Conservation (phyloP, 768 basidiomycete genomes). For the Hebeloma cylindrosporum region DNA sequence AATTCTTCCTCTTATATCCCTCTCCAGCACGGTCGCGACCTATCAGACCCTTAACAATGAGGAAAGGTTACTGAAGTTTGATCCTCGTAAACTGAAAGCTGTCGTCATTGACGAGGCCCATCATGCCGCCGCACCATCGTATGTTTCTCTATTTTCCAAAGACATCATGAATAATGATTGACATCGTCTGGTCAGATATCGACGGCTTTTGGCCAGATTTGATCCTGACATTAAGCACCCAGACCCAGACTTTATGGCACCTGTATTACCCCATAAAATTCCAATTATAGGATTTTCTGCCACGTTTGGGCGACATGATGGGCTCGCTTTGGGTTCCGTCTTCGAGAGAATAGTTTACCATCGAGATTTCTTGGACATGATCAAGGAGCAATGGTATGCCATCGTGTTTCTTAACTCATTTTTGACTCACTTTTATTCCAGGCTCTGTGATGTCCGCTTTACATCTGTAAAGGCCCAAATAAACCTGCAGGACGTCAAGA, state of each 20-base stretch:
- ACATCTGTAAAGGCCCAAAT: slow-evolving; percentile 79
- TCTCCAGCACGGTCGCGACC: slow-evolving; percentile 78
- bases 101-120: slow-evolving; percentile 93
- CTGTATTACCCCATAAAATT: slow-evolving; percentile 46
- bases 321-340: slow-evolving; percentile 82
- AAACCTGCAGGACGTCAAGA: slow-evolving; percentile 62
- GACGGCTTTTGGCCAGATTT: slow-evolving; percentile 82
- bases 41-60: slow-evolving; percentile 79
- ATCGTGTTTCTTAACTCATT: neutral
- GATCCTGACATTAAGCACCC: slow-evolving; percentile 62
- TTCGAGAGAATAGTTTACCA: slow-evolving; percentile 94
- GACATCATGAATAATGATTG: neutral
- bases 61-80: slow-evolving; percentile 72
- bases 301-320: slow-evolving; percentile 91
- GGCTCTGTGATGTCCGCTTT: slow-evolving; percentile 87
- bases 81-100: slow-evolving; percentile 63
- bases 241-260: slow-evolving; percentile 38
- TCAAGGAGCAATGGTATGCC: slow-evolving; percentile 81
- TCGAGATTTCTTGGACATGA: slow-evolving; percentile 87
- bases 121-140: slow-evolving; percentile 93
- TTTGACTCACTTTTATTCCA: slow-evolving; percentile 20
- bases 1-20: neutral
- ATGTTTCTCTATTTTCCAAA: slow-evolving; percentile 25
- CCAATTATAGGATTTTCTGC: slow-evolving; percentile 95
- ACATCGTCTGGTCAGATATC: slow-evolving; percentile 52